phyloP scores from a whole-genome alignment of 768 basidiomycete genomes.

The Cytidiella melzeri region DNA sequence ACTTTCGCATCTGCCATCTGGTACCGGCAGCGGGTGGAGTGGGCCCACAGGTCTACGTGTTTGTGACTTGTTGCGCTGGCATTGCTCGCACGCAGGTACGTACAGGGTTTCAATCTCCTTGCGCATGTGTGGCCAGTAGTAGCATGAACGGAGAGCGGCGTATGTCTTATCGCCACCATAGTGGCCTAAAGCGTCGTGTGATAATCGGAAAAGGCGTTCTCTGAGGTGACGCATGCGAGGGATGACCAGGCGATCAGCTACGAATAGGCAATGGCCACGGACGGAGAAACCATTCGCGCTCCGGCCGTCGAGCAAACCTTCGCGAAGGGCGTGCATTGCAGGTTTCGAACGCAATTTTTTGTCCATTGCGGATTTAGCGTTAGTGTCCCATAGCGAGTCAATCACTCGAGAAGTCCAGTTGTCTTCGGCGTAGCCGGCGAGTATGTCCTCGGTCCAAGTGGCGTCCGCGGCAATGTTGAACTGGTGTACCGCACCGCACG shows the following conservation, averaged over 20 bases:
- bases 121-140: too few relatives aligned
- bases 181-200: slow-evolving; percentile 18
- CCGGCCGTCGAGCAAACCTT: slow-evolving; percentile 16
- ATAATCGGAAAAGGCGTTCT: slow-evolving; percentile 13
- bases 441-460: too few relatives aligned
- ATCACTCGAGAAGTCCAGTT: background rate
- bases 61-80: slow-evolving; percentile 29
- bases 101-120: too few relatives aligned
- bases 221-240: too few relatives aligned
- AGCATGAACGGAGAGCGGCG: too few relatives aligned
- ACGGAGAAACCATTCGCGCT: slow-evolving; percentile 16
- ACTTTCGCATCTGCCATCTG: too few relatives aligned
- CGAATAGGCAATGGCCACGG: too few relatives aligned
- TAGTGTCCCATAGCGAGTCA: background rate
- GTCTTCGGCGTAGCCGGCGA: too few relatives aligned
- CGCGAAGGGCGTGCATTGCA: background rate
- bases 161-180: slow-evolving; percentile 19
- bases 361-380: background rate
- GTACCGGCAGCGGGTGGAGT: slow-evolving; percentile 14
- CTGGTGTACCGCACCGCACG: too few relatives aligned
- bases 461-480: too few relatives aligned
- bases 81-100: too few relatives aligned
- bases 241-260: too few relatives aligned
- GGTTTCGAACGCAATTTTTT: background rate
- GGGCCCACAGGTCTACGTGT: slow-evolving; percentile 19